Evolutionary conservation across 371 early-diverging fungal species (phyloP).

Genomic region (Mortierella sp.): DNA sequence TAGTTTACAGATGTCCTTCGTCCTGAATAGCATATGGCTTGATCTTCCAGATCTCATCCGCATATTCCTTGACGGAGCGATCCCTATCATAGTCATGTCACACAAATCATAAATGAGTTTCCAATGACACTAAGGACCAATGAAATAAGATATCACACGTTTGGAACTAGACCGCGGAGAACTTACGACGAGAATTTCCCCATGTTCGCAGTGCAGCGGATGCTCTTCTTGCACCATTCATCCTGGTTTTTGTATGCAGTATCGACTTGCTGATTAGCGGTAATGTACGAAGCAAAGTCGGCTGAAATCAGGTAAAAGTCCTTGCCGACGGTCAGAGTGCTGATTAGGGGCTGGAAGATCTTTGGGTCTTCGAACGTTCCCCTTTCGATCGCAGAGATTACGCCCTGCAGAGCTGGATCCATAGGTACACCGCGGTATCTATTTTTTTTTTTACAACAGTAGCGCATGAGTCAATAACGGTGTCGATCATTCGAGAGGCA

Average conservation of each 20-base stretch:
- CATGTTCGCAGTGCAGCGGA: constrained; percentile 90
- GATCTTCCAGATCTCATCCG: constrained; percentile 86
- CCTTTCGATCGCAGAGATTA: constrained; percentile 77
- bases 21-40: constrained; percentile 57
- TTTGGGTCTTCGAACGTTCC: constrained; percentile 84
- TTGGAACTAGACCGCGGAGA: too few relatives aligned
- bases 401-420: constrained; percentile 78
- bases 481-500: too few relatives aligned
- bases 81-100: constrained; percentile 54
- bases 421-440: constrained; percentile 78
- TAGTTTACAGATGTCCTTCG: constrained; percentile 32
- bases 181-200: constrained; percentile 86
- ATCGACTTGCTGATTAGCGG: constrained; percentile 81
- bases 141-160: too few relatives aligned
- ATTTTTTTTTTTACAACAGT: too few relatives aligned
- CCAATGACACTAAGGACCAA: too few relatives aligned
- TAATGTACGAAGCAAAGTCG: constrained; percentile 85
- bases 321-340: constrained; percentile 81
- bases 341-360: constrained; percentile 78
- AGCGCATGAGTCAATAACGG: too few relatives aligned
- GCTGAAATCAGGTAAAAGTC: constrained; percentile 90
- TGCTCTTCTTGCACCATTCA: constrained; percentile 86
- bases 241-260: constrained; percentile 77
- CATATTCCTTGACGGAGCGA: constrained; percentile 88
- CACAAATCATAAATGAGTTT: too few relatives aligned